These are phyloP conservation scores for Fusarium albidum DNA, from an alignment of 2,329 filamentous ascomycete genomes.

Conservation along the genomic window DNA sequence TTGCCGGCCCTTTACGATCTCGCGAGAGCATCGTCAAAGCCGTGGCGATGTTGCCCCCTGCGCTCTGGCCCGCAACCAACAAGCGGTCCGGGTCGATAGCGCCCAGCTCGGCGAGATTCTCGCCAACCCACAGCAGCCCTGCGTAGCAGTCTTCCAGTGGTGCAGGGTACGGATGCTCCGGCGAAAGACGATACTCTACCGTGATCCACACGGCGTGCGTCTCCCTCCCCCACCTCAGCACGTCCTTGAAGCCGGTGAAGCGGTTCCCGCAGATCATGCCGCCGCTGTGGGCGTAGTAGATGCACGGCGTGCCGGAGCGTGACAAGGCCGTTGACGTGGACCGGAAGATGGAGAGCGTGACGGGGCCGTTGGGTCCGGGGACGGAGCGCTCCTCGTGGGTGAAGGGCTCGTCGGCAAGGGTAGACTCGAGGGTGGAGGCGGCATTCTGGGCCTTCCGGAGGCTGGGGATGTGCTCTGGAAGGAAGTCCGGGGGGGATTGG, in stretches of 20 bases:
- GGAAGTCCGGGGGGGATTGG: slow-evolving; percentile 16
- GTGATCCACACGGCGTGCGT: slow-evolving; percentile 33
- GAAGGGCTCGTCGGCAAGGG: slow-evolving; percentile 27
- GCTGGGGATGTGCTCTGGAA: slow-evolving; percentile 24
- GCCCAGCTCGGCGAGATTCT: slow-evolving; percentile 48
- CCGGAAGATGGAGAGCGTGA: slow-evolving; percentile 34
- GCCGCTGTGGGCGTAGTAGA: slow-evolving; percentile 37
- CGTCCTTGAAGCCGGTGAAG: slow-evolving; percentile 32
- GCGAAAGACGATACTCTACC: slow-evolving; percentile 40
- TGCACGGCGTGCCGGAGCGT: slow-evolving; percentile 18
- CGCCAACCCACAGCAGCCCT: slow-evolving; percentile 46
- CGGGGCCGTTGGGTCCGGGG: slow-evolving; percentile 25
- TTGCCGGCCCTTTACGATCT: slow-evolving; percentile 42
- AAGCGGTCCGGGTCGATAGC: slow-evolving; percentile 51
- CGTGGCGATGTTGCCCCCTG: slow-evolving; percentile 53
- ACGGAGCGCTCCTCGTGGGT: slow-evolving; percentile 33
- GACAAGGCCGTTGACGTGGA: slow-evolving; percentile 4
- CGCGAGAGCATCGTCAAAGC: slow-evolving; percentile 49
- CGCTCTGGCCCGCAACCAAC: slow-evolving; percentile 52
- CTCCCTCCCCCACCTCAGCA: slow-evolving; percentile 26
- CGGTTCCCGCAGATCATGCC: slow-evolving; percentile 36
- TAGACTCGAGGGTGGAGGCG: slow-evolving; percentile 18
- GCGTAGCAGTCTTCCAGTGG: slow-evolving; percentile 40
- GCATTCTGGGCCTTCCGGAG: slow-evolving; percentile 23
- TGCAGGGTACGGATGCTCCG: slow-evolving; percentile 34